A percentile compares a stretch with the other conserved stretches of the same genome.
Conservation (phyloP, 2,329 filamentous ascomycete species). For the Neofusicoccum parvum region DNA sequence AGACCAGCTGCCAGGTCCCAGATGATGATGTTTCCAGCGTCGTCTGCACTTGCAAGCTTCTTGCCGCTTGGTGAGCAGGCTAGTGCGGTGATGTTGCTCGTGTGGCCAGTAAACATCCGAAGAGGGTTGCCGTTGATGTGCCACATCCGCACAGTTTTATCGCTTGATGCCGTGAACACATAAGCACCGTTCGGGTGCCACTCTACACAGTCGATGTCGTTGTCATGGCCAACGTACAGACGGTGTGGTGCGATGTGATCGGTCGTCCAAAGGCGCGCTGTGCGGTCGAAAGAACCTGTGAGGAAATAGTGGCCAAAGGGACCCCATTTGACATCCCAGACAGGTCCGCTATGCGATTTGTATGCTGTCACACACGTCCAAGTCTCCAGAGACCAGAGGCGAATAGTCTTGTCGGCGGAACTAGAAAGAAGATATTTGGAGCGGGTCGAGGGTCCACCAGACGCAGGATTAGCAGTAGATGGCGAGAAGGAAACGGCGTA, state of each 20-base stretch:
- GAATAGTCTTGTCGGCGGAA: conserved; percentile 83
- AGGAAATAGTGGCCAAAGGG: conserved; percentile 96
- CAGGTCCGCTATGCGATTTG: conserved; percentile 86
- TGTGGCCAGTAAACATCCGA: conserved; percentile 89
- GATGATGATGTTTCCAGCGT: conserved; percentile 84
- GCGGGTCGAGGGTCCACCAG: conserved; percentile 55
- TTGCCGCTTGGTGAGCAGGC: conserved; percentile 87
- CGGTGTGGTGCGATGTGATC: conserved; percentile 88
- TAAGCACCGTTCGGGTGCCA: conserved; percentile 97
- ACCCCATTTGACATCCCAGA: conserved; percentile 86
- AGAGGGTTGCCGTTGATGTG: conserved; percentile 87
- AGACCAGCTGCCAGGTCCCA: conserved; percentile 91
- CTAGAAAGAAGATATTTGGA: conserved; percentile 82
- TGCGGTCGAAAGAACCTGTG: conserved; percentile 85
- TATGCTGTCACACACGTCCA: conserved; percentile 94
- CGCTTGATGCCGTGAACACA: conserved; percentile 87
- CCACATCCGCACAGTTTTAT: conserved; percentile 98
- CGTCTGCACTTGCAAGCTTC: conserved; percentile 87
- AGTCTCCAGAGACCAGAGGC: conserved; percentile 89
- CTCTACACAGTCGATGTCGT: conserved; percentile 84
- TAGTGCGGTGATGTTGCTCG: conserved; percentile 80
- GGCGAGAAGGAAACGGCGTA: conserved; percentile 90
- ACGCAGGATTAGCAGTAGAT: conserved; percentile 54
- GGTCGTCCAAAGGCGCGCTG: conserved; percentile 86
- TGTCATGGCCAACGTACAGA: conserved; percentile 89